phyloP scores from a whole-genome alignment of 1,284 basidiomycete species.

The Boletus calvinii region DNA sequence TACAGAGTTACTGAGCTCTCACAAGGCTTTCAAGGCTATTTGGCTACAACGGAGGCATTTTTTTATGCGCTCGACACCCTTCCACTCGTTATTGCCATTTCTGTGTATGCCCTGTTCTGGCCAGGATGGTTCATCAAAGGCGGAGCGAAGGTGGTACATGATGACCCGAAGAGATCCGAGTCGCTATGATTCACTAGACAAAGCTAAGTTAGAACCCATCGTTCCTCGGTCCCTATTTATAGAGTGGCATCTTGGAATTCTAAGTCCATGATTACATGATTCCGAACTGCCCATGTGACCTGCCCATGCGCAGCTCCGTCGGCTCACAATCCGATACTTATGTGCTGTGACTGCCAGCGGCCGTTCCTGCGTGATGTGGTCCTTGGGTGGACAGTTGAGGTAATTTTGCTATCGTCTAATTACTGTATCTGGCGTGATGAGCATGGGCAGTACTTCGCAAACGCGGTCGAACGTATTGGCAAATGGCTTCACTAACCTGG shows the following conservation, averaged over 20 bases:
- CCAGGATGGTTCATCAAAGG: constrained; percentile 52
- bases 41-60: constrained; percentile 59
- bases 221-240: not conserved
- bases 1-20: constrained; percentile 69
- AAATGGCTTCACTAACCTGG: too few species aligned
- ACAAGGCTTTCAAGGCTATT: constrained; percentile 60
- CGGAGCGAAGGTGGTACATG: not conserved
- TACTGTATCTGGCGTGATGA: too few species aligned
- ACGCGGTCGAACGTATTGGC: too few species aligned
- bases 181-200: not conserved
- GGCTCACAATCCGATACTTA: not conserved
- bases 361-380: not conserved
- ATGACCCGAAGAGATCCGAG: not conserved
- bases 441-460: too few species aligned
- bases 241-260: not conserved
- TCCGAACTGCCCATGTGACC: not conserved
- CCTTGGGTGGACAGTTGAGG: too few species aligned
- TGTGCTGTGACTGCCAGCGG: not conserved
- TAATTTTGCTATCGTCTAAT: too few species aligned
- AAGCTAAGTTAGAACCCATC: not conserved
- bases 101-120: constrained; percentile 57
- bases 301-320: not conserved
- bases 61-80: constrained; percentile 72
- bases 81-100: constrained; percentile 61
- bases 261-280: not conserved